phyloP scores from a whole-genome alignment of 2,329 filamentous ascomycete species.

The Talaromyces amestolkiae region DNA sequence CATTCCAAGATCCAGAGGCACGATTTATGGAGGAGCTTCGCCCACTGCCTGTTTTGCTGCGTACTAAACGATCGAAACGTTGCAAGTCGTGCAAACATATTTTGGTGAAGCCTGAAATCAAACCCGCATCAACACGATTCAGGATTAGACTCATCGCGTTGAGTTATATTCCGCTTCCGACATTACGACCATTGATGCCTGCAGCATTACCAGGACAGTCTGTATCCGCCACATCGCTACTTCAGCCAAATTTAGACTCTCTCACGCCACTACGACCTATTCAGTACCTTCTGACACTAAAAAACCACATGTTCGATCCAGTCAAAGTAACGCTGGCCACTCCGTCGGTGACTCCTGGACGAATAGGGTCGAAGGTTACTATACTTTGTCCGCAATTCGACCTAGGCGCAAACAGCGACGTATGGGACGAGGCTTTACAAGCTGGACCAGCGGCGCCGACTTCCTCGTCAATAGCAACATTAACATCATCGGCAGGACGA shows the following conservation, averaged over 20 bases:
- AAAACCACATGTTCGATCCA: constrained; percentile 89
- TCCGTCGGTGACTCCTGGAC: constrained; percentile 72
- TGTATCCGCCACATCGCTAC: constrained; percentile 28
- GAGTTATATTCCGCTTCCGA: constrained; percentile 81
- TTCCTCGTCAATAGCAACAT: constrained; percentile 33
- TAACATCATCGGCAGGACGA: constrained; percentile 22
- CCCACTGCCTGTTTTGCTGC: constrained; percentile 76
- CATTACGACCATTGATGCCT: constrained; percentile 60
- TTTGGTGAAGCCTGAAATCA: constrained; percentile 88
- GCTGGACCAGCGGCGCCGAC: constrained; percentile 41
- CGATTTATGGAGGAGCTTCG: constrained; percentile 72
- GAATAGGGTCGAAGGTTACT: constrained; percentile 76
- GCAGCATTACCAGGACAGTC: constrained; percentile 27
- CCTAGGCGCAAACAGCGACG: constrained; percentile 88
- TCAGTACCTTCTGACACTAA: constrained; percentile 85
- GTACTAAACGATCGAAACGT: constrained; percentile 90
- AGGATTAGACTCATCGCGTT: constrained; percentile 87
- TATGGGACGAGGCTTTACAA: constrained; percentile 86
- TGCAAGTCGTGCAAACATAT: constrained; percentile 93
- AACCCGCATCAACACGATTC: constrained; percentile 84
- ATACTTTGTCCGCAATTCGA: constrained; percentile 93
- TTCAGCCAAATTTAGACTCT: constrained; percentile 44
- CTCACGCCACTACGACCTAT: constrained; percentile 53
- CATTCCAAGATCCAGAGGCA: constrained; percentile 50
- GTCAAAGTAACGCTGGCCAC: constrained; percentile 86